Evolutionary conservation across 2,329 filamentous ascomycete genomes (phyloP).

Genomic region (Neofusicoccum umdonicola): DNA sequence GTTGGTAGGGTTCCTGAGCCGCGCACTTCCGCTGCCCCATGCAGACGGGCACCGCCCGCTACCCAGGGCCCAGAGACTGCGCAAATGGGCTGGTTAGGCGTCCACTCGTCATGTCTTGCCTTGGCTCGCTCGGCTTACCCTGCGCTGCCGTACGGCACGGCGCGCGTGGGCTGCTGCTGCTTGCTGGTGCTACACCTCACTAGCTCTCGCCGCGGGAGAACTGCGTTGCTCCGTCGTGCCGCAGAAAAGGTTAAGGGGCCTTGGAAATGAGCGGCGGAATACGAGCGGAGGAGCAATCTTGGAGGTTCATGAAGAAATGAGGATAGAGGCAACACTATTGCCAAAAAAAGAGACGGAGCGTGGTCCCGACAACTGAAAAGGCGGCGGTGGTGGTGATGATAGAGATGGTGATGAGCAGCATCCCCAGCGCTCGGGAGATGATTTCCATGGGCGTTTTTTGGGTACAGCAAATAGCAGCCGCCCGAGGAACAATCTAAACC

Average conservation of each 20-base stretch:
- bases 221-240: background rate
- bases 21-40: slow-evolving; percentile 12
- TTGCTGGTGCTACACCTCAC: background rate
- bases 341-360: background rate
- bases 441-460: background rate
- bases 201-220: slow-evolving; percentile 1
- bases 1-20: slow-evolving; percentile 2
- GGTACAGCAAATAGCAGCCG: background rate
- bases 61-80: background rate
- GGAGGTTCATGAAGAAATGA: background rate
- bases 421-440: slow-evolving; percentile 1
- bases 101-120: slow-evolving; percentile 4
- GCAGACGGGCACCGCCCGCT: background rate
- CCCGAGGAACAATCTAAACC: background rate
- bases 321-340: background rate
- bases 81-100: background rate
- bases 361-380: background rate
- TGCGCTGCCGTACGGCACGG: slow-evolving; percentile 8
- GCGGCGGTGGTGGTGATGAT: background rate
- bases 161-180: background rate
- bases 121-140: slow-evolving; percentile 4
- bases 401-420: background rate
- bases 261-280: slow-evolving; percentile 2
- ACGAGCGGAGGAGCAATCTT: background rate
- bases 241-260: background rate